Base-by-base conservation (phyloP, 352 stramenopile genomes). In the Pythium biforme region DNA sequence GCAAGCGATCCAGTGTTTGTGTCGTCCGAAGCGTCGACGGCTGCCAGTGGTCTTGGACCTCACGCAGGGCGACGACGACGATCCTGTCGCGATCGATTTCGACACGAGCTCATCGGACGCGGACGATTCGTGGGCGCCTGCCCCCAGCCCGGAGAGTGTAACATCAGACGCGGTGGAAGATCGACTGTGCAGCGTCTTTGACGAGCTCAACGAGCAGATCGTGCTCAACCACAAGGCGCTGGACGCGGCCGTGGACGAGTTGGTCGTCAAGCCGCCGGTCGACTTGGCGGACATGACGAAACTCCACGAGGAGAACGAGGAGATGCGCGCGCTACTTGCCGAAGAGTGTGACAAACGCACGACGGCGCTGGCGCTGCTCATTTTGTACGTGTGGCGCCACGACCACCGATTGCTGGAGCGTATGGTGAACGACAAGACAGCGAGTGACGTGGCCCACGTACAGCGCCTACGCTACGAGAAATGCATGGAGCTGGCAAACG, bases 291-390 rank as follows among this genome's bases (percentile, higher is more conserved):
- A 50, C 12, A 70, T 51, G 7, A 62, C 52, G 19, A 66, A 71
- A 20, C 73, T 83, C 52, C 76, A 72, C 25, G 76, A 64, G 5
- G 47, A 83, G 61, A 63, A 84, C 37, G 48, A 75, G 34, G 74
- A 84, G 52, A 41, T 86, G 12, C 64, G 73, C 12, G 54, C 23
- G 33, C 64, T 67, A 14, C 77, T 88, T 29, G 46, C 45, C 40
- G 26, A 39, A 6, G 70, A 83, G 31, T 72, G 70, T 25, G 29
- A 4, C 19, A 64, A 58, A 8, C 68, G 71, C 11, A 74, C 78
- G 54, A 53, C 65, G n/a, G 69, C 65, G 34, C 51, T 81, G 20
- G 74, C 78, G 4, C 27, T 69, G 54, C 46, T 86, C 6, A 71
- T 73, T 3, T 46, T 53, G 26, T 69, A 73, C 29, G 47, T 46